Base-by-base conservation (phyloP, 148 eudicot species). In the Gaultheria prostrata region DNA sequence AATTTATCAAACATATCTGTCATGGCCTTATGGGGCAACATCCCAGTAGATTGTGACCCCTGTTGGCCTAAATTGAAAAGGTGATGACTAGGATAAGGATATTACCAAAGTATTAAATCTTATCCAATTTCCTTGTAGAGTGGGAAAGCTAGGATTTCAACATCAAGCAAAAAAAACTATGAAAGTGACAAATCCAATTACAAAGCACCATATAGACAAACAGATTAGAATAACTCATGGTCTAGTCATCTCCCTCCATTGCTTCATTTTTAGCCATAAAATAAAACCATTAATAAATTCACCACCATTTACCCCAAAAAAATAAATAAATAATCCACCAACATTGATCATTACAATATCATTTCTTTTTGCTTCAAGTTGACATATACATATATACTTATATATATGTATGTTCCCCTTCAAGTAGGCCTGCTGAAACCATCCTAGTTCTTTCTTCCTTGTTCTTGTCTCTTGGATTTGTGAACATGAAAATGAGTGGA, bases 111-210 rank as follows among this genome's bases (percentile, higher is more conserved):
- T 65, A 50, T 30, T n/a, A 79, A 76, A 24, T 83, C 95, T 90
- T 90, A 91, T 93, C 94, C 88, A 50, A 67, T 88, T 67, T 79
- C 88, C 87, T 87, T 79, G 90, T 86, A 78, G 77, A 61, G 83
- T 85, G 91, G 85, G 86, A 79, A 86, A 84, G 78, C 77, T 28
- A 51, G 59, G 80, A 87, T 75, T 88, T 85, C 85, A 80, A 88
- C 83, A 80, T 76, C 35, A 0, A 1, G 72, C 32, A 33, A 9
- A 24, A 9, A 2, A 2, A 10, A 3, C 54, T 32, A 53, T 70
- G 86, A 83, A 84, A 75, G 84, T 85, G 87, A 90, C 89, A 82
- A 83, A 39, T 24, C 46, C 43, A 88, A 73, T 53, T 57, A 65
- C 28, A 21, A 83, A 50, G 45, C 80, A 76, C 54, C 43, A 76